phyloP scores from a whole-genome alignment of 2,329 filamentous ascomycete species.

The Xylariaceae sp. region DNA sequence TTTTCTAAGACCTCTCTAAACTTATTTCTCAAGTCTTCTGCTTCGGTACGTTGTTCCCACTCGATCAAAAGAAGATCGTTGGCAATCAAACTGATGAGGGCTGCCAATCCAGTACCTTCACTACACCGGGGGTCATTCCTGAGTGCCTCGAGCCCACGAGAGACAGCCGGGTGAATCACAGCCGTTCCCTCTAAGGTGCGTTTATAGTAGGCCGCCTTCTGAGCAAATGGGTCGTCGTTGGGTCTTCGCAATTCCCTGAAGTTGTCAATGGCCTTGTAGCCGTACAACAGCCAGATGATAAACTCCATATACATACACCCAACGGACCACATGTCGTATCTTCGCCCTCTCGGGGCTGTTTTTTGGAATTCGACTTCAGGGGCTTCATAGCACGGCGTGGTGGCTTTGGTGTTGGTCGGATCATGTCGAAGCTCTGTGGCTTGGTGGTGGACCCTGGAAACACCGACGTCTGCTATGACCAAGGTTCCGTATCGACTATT shows the following conservation, averaged over 20 bases:
- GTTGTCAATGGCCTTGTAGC: background rate
- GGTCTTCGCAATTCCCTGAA: background rate
- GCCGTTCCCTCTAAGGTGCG: background rate
- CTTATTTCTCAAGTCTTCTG: background rate
- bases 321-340: slow-evolving; percentile 24
- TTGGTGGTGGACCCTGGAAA: slow-evolving; percentile 10
- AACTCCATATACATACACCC: slow-evolving; percentile 22
- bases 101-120: background rate
- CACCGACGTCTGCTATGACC: slow-evolving; percentile 17
- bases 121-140: slow-evolving; percentile 3
- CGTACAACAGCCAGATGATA: slow-evolving; percentile 16
- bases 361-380: slow-evolving; percentile 7
- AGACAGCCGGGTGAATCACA: background rate
- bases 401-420: slow-evolving; percentile 5
- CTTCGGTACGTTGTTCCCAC: background rate
- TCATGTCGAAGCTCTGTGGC: background rate
- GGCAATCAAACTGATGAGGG: slow-evolving; percentile 7
- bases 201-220: slow-evolving; percentile 5
- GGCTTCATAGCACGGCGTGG: slow-evolving; percentile 16
- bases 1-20: background rate
- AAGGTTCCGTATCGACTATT: background rate
- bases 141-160: background rate
- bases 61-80: slow-evolving; percentile 11
- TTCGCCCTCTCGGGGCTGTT: background rate
- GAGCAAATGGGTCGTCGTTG: background rate